Evolutionary conservation across 768 basidiomycete species (phyloP).

Genomic region (Lentinus tigrinus): DNA sequence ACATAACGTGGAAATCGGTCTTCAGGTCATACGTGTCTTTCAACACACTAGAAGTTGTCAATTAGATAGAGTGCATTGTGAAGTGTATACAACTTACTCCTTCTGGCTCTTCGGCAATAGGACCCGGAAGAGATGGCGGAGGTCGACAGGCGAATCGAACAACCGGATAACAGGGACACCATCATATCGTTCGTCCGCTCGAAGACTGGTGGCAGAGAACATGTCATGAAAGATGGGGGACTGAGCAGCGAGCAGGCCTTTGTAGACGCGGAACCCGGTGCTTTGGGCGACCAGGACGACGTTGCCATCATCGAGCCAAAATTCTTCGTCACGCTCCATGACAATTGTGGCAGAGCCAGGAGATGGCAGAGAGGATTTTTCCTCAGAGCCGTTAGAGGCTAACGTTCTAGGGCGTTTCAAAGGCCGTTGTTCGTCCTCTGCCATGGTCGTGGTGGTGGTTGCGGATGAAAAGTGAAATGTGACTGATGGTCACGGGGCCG

Average conservation of each 20-base stretch:
- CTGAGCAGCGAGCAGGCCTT: not conserved
- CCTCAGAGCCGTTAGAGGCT: no score
- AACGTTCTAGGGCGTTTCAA: no score
- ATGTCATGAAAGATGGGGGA: not conserved
- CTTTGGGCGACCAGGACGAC: not conserved
- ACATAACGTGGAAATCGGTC: not conserved
- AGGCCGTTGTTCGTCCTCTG: no score
- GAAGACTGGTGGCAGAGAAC: not conserved
- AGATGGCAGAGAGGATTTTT: no score
- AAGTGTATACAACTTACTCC: no score
- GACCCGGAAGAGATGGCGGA: not conserved
- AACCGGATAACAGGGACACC: not conserved
- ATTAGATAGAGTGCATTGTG: no score
- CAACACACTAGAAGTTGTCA: not conserved
- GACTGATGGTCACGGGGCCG: no score
- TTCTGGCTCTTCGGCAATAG: not conserved
- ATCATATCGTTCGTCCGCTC: not conserved
- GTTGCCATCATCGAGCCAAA: slow-evolving; percentile 7
- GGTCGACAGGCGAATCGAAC: not conserved
- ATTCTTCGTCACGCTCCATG: not conserved
- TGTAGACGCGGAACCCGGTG: slow-evolving; percentile 2
- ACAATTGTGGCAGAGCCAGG: not conserved
- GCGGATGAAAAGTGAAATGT: no score
- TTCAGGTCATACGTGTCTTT: not conserved
- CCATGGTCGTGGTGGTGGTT: no score